Evolutionary conservation across 164 flowering plant species (phyloP).

Genomic region (Stephania yunnanensis): DNA sequence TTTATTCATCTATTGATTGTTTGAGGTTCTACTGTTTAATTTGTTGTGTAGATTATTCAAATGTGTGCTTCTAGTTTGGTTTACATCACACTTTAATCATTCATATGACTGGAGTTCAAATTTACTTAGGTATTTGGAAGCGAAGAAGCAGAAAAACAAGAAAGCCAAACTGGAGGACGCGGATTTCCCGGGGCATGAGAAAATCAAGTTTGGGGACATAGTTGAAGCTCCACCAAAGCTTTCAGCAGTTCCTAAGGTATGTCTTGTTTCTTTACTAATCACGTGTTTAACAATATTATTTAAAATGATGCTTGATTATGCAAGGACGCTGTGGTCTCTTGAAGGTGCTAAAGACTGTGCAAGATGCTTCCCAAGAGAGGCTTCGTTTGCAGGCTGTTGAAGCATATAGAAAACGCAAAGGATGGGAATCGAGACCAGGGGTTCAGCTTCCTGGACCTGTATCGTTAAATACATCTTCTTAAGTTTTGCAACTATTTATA

Average conservation of each 20-base stretch:
- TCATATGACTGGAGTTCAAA: neutral
- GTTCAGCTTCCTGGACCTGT: constrained; percentile 40
- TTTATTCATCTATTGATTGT: neutral
- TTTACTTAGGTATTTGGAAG: constrained; percentile 52
- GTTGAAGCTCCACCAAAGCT: constrained; percentile 92
- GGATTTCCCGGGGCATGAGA: constrained; percentile 59
- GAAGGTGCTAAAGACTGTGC: constrained; percentile 40
- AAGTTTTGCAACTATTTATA: constrained; percentile 9
- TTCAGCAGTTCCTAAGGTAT: constrained; percentile 67
- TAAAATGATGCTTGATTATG: neutral
- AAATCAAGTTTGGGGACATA: constrained; percentile 62
- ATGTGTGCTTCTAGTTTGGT: neutral
- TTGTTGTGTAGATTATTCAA: neutral
- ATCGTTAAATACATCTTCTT: constrained; percentile 18
- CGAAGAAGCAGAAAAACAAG: constrained; percentile 57
- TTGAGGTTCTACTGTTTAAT: neutral
- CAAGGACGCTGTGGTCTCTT: constrained; percentile 2
- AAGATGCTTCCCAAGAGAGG: constrained; percentile 74
- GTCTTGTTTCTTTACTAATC: neutral
- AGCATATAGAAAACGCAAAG: constrained; percentile 70
- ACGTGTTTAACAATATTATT: neutral
- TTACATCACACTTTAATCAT: neutral
- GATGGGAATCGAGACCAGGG: constrained; percentile 85
- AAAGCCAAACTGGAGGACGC: constrained; percentile 33
- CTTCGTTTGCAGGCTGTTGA: constrained; percentile 75